Evolutionary conservation across 2,329 filamentous ascomycete genomes (phyloP).

Genomic region (Talaromyces sp.): DNA sequence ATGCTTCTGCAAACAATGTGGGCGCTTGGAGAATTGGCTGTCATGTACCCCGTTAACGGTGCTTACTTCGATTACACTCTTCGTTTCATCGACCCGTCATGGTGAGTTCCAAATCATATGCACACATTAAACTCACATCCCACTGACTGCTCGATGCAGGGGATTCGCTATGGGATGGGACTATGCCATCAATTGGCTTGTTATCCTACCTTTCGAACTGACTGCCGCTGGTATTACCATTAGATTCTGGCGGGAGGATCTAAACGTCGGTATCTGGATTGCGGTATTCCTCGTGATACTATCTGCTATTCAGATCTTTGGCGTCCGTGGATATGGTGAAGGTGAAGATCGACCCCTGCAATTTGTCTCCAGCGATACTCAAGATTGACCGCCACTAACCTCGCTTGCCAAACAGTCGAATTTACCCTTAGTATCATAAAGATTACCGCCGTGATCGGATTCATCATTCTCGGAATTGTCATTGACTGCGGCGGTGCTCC

Average conservation of each 20-base stretch:
- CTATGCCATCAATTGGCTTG: constrained; percentile 81
- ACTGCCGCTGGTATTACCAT: constrained; percentile 57
- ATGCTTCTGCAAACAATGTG: constrained; percentile 61
- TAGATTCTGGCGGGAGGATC: constrained; percentile 51
- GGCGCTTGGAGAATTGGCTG: constrained; percentile 61
- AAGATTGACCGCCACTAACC: background rate
- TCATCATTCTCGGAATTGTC: constrained; percentile 76
- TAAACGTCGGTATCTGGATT: constrained; percentile 58
- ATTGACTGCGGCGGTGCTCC: constrained; percentile 46
- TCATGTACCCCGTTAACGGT: constrained; percentile 62
- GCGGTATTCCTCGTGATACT: constrained; percentile 56
- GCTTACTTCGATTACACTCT: constrained; percentile 63
- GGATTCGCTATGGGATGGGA: constrained; percentile 49
- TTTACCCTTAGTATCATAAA: constrained; percentile 60
- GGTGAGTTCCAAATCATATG: constrained; percentile 32
- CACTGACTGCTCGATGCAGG: constrained; percentile 27
- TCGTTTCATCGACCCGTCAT: constrained; percentile 61
- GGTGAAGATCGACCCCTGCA: constrained; percentile 17
- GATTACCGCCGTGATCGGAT: constrained; percentile 58
- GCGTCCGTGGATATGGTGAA: constrained; percentile 51
- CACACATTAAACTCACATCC: background rate
- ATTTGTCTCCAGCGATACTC: background rate
- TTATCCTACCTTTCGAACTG: constrained; percentile 77
- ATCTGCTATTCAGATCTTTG: constrained; percentile 55
- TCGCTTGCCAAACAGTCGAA: constrained; percentile 45